A percentile compares a stretch with the other conserved stretches of the same genome.
These are phyloP conservation scores for Peniophora sp. DNA, from an alignment of 1,284 basidiomycete species.

Conservation along the genomic window DNA sequence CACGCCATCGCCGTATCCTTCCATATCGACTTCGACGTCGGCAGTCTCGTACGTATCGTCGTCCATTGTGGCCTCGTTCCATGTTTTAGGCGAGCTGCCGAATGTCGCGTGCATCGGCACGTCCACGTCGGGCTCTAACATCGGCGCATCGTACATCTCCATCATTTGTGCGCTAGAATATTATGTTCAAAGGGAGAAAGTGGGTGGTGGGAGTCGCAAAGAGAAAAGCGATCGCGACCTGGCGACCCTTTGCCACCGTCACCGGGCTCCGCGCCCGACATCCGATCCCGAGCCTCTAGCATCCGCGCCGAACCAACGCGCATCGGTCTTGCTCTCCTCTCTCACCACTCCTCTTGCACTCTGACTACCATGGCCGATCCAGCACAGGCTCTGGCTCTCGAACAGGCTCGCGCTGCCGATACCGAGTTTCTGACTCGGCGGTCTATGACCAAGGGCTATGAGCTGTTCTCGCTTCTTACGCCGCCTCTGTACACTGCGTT, in stretches of 20 bases:
- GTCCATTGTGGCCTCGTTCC: constrained; percentile 59
- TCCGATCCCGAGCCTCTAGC: too few relatives aligned
- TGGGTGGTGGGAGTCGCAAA: constrained; percentile 19
- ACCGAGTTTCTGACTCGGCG: constrained; percentile 51
- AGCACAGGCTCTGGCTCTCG: background rate
- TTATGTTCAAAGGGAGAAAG: background rate
- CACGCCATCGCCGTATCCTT: constrained; percentile 40
- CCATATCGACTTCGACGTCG: constrained; percentile 68
- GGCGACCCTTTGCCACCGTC: too few relatives aligned
- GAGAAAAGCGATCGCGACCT: constrained; percentile 1
- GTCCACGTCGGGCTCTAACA: constrained; percentile 60
- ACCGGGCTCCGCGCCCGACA: too few relatives aligned
- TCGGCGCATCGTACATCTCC: constrained; percentile 57
- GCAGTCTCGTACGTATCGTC: constrained; percentile 36
- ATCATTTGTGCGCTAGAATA: constrained; percentile 15
- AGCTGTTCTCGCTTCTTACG: constrained; percentile 49
- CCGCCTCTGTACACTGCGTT: constrained; percentile 52
- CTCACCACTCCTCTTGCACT: too few relatives aligned
- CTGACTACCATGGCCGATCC: too few relatives aligned
- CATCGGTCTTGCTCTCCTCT: too few relatives aligned
- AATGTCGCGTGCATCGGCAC: constrained; percentile 48
- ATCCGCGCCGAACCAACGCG: too few relatives aligned
- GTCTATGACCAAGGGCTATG: constrained; percentile 58
- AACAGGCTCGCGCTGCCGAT: constrained; percentile 23
- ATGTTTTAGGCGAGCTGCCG: constrained; percentile 36